Conservation (phyloP, 139 green algal species). For the Eudorina sp. region DNA sequence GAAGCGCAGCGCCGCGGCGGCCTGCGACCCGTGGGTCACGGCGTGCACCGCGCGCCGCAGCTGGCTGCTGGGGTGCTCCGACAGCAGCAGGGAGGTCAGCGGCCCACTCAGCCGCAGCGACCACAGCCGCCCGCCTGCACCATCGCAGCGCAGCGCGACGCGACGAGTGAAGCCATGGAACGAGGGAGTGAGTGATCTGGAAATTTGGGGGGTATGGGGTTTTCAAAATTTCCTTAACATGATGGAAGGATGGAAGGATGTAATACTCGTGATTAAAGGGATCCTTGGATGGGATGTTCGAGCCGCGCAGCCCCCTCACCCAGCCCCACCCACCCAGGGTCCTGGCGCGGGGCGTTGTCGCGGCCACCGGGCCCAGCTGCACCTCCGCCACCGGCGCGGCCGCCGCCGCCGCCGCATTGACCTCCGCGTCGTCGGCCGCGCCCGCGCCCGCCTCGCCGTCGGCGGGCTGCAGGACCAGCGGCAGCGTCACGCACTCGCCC, state of each 20-base stretch:
- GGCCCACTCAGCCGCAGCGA: neutral
- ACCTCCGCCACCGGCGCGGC: too few relatives aligned
- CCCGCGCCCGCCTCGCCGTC: neutral
- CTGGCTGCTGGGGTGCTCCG: constrained; percentile 7
- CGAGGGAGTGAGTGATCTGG: neutral
- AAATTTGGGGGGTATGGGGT: too few relatives aligned
- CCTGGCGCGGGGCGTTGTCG: neutral
- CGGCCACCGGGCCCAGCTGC: constrained; percentile 13
- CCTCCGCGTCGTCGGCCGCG: neutral
- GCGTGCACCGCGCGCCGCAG: constrained; percentile 4
- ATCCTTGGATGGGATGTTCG: neutral
- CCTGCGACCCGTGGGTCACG: constrained; percentile 32
- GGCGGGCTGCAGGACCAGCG: neutral
- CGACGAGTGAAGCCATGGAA: neutral
- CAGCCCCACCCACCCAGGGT: neutral
- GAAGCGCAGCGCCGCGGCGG: neutral
- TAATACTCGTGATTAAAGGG: too few relatives aligned
- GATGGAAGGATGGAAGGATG: neutral
- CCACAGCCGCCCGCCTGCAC: constrained; percentile 18
- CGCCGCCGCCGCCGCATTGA: neutral
- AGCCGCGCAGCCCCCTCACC: too few relatives aligned
- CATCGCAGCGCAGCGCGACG: too few relatives aligned
- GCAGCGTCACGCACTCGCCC: neutral
- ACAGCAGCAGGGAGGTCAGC: constrained; percentile 8
- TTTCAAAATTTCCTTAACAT: too few relatives aligned